Conservation (phyloP, 176 grass and related monocot species). For the maize (Zea mays) region Zm-B73-REFERENCE-NAM-5.0 NC_050096.1:302688001-302688500, state of each 20-base stretch:
- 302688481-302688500: neutral
- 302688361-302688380: constrained; percentile 32
- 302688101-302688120: constrained; percentile 46
- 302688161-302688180: constrained; percentile 25
- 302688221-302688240: constrained; percentile 37
- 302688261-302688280: constrained; percentile 7
- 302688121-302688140: constrained; percentile 51
- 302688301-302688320: constrained; percentile 29
- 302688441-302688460: constrained; percentile 40
- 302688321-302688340: constrained; percentile 41
- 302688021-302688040: constrained; percentile 52
- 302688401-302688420: constrained; percentile 28
- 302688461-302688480: neutral
- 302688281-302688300: constrained; percentile 31
- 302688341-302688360: constrained; percentile 52
- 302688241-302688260: constrained; percentile 54
- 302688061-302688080: constrained; percentile 33
- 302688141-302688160: constrained; percentile 55
- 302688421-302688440: constrained; percentile 32
- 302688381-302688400: neutral
- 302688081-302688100: constrained; percentile 37
- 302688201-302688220: constrained; percentile 38
- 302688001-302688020: constrained; percentile 27
- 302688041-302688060: constrained; percentile 40
- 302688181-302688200: neutral